Base-by-base conservation (phyloP, 352 stramenopile genomes). In the Aphanomyces stellatus region DNA sequence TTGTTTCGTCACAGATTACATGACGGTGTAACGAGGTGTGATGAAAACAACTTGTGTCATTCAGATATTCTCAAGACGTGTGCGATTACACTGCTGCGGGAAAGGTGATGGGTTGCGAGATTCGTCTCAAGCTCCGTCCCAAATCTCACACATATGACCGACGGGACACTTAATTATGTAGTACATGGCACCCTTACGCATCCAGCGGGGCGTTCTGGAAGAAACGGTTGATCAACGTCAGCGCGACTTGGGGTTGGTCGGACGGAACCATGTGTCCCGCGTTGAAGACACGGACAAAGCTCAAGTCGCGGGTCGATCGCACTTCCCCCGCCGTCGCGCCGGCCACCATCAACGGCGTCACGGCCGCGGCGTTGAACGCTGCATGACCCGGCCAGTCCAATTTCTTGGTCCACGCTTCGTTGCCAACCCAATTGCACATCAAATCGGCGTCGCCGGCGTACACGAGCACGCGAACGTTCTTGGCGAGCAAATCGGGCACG, bases 401-500 rank as follows among this genome's bases (percentile, higher is more conserved):
- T 5, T 70, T 81, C 28, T 91, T 73, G 0, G 92, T 97, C 95
- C 95, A 99, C 28, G 94, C 95, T 65, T 97, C 70, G 34, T 98
- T 99, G 25, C 96, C 96, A 46, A 98, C 72, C 81, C 96, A 98
- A 73, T 99, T 99, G 78, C 91, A 98, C 74, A 99, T 98, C 68
- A 98, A 93, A 72, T 99, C 96, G 24, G 91, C 81, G 74, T 99
- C 96, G 60, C 96, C 96, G 11, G 91, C 88, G 79, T 99, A 99
- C 53, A 99, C 90, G 27, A 99, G 79, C 13, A 97, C 92, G 1
- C 81, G 78, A 10, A 89, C 61, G 13, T 24, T 33, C 19, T 74
- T 71, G 40, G 87, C 73, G 22, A 99, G 75, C 53, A 99, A 72
- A 43, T 96, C 87, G 0, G 80, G 79, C 17, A 98, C 75, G 60